Base-by-base conservation (phyloP, 192 early-diverging fungal species). In the Diversispora eburnea region DNA sequence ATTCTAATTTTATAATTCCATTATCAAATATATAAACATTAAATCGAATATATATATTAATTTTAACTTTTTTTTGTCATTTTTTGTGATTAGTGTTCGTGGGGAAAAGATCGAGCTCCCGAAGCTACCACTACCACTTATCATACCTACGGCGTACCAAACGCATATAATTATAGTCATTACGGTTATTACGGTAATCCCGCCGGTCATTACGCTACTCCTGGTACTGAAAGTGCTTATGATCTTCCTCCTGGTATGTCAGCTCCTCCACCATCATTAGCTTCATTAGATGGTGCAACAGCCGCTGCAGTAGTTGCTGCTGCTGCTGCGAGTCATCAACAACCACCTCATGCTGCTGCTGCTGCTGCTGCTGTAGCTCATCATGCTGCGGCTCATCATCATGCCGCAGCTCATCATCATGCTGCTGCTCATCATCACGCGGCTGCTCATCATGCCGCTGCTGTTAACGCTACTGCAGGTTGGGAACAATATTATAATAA, bases 41-140 rank as follows among this genome's bases (percentile, higher is more conserved):
- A 33, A 33, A 33, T 33, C 25, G 25, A 33, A 33, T 33, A 59
- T 7, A 59, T 7, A 22, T 4, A 59, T 22, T 10, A 13, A 25
- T 8, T 55, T 15, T 15, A 76, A 59, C 33, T 46, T 10, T n/a
- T 12, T 49, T 0, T n/a, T n/a, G n/a, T n/a, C n/a, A n/a, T 17
- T 10, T 66, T 59, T 73, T 51, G 15, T 69, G 22, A 66, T 67
- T 77, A 84, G 84, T 86, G 89, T 80, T 94, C 94, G 20, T 95
- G 94, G 94, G 94, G 94, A 71, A 93, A 93, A 82, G 92, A 93
- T 75, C 84, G 91, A 48, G 76, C 84, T 60, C 84, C 87, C 7
- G 84, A 85, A 39, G 76, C 77, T 47, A 73, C 69, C 15, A 33
- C 70, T 0, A 42, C 70, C 46, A 42, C 69, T 41, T 59, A 59